Percentiles rank a stretch among this genome's conserved stretches.
Evolutionary conservation across 1,284 basidiomycete genomes (phyloP).

Genomic region (Pulveroboletus sp.): DNA sequence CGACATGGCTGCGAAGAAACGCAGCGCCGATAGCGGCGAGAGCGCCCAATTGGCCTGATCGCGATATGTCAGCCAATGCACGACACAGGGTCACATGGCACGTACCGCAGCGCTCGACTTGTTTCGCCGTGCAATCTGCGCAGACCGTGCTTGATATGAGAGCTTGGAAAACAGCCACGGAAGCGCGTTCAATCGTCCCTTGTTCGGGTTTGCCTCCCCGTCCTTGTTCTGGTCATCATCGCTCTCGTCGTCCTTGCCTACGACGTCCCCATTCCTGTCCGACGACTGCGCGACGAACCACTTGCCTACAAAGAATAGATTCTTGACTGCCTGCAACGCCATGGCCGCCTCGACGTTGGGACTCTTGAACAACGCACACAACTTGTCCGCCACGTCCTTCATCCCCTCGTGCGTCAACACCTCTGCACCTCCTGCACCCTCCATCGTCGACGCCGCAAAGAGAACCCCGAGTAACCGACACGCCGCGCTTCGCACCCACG

Average conservation of each 20-base stretch:
- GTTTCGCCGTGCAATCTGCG: slow-evolving; percentile 68
- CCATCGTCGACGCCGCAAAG: slow-evolving; percentile 47
- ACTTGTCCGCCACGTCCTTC: slow-evolving; percentile 74
- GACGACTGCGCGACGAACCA: slow-evolving; percentile 55
- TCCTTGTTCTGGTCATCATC: slow-evolving; percentile 21
- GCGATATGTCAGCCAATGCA: slow-evolving; percentile 25
- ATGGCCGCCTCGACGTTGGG: slow-evolving; percentile 76
- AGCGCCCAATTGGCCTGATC: slow-evolving; percentile 69
- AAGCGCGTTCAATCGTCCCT: slow-evolving; percentile 58
- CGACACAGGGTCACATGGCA: background rate
- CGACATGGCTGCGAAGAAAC: slow-evolving; percentile 94
- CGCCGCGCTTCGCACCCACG: slow-evolving; percentile 89
- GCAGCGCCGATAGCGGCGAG: slow-evolving; percentile 77
- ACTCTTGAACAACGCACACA: slow-evolving; percentile 83
- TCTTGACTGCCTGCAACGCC: slow-evolving; percentile 89
- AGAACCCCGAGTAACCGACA: slow-evolving; percentile 77
- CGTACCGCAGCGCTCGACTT: slow-evolving; percentile 47
- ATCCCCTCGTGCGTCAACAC: slow-evolving; percentile 56
- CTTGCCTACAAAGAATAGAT: slow-evolving; percentile 89
- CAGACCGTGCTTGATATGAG: slow-evolving; percentile 83
- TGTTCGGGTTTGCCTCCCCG: slow-evolving; percentile 27
- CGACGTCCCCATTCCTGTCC: background rate
- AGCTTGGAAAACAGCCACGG: slow-evolving; percentile 94
- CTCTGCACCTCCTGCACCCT: slow-evolving; percentile 10
- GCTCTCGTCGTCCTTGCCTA: background rate